Conservation (phyloP, 2,329 filamentous ascomycete species). For the Emergomyces orientalis region DNA sequence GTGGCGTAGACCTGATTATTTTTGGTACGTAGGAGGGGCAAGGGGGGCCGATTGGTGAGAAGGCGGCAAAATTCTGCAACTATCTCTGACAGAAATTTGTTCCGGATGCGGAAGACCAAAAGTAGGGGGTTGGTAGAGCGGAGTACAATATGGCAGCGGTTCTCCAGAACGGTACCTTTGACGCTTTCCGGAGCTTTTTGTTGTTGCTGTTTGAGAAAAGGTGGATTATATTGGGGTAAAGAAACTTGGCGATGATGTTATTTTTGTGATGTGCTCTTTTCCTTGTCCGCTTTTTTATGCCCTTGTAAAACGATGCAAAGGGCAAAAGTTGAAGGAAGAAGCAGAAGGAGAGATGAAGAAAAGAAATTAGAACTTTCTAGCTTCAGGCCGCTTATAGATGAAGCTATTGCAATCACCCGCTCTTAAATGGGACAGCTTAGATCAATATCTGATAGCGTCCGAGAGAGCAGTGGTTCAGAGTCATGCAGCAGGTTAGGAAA, state of each 20-base stretch:
- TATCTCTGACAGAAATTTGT: background rate
- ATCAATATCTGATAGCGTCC: slow-evolving; percentile 4
- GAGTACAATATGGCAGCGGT: background rate
- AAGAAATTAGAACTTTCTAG: slow-evolving; percentile 3
- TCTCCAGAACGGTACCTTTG: slow-evolving; percentile 4
- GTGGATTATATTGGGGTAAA: slow-evolving; percentile 3
- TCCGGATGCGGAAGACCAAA: slow-evolving; percentile 4
- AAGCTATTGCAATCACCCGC: slow-evolving; percentile 15
- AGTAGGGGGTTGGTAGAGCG: slow-evolving; percentile 3
- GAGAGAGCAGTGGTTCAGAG: slow-evolving; percentile 9
- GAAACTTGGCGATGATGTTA: slow-evolving; percentile 1
- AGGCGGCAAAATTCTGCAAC: background rate
- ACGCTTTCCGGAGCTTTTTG: background rate
- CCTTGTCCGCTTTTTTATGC: slow-evolving; percentile 4
- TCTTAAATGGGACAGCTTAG: slow-evolving; percentile 6
- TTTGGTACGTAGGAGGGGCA: background rate
- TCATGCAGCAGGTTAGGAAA: slow-evolving; percentile 11
- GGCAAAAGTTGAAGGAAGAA: background rate
- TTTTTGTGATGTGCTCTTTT: background rate
- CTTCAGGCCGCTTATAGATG: slow-evolving; percentile 12
- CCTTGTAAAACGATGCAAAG: slow-evolving; percentile 1
- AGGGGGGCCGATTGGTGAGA: background rate
- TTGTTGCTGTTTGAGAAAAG: slow-evolving; percentile 7
- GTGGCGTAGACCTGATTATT: slow-evolving; percentile 6
- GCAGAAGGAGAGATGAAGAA: background rate